Base-by-base conservation (phyloP, 192 early-diverging fungal species). In the Backusella tarrabulga region DNA sequence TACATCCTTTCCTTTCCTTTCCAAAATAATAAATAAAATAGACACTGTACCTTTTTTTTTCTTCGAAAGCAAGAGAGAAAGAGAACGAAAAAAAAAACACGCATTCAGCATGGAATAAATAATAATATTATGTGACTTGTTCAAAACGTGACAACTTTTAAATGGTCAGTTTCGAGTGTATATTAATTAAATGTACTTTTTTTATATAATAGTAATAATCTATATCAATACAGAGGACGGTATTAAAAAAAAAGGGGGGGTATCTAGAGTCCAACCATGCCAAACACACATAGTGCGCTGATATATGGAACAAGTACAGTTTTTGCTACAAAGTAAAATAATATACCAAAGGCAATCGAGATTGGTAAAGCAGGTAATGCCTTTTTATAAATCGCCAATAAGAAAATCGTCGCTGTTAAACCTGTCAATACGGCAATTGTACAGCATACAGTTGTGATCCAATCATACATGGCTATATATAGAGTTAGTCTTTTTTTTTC, bases 301-400 rank as follows among this genome's bases (percentile, higher is more conserved):
- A 82, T 35, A 63, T 77, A 90, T 4, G 88, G 88, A 29, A 88
- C 87, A 4, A 90, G 75, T 9, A 84, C 82, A 46, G 79, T 75
- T 41, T 83, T 83, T 0, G 90, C 84, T 8, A 83, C 88, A 76
- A 94, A 93, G 80, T 93, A 96, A 74, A 95, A 94, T 36, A 96
- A 73, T 67, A 96, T 87, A 19, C 95, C 95, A 85, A 96, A 93
- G 29, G 91, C 91, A 77, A 96, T 96, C 8, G 91, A 93, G 40
- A 96, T 96, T 0, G 95, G 95, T 26, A 96, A 80, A 2, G 95
- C 95, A 5, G 95, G 95, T 3, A 96, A 79, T 12, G 95, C 94
- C 73, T 95, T 95, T 66, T 90, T 88, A 68, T 90, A 92, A 40
- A 95, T 87, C 0, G 90, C 95, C 60, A 96, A 83, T 63, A 96